phyloP scores from a whole-genome alignment of 164 flowering plant genomes.

The Magnolia officinalis region DNA sequence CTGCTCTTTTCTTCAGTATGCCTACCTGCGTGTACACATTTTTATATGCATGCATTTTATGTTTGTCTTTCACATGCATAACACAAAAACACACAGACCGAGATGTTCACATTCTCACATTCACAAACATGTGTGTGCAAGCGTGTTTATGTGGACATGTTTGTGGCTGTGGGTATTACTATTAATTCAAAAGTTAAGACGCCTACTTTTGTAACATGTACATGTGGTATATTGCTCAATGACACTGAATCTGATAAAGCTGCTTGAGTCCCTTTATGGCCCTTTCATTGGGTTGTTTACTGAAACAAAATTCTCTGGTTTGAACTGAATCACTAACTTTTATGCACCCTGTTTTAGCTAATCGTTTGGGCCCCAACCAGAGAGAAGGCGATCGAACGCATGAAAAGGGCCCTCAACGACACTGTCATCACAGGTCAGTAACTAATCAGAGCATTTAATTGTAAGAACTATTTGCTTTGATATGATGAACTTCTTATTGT shows the following conservation, averaged over 20 bases:
- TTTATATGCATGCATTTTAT: not conserved
- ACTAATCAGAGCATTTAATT: not conserved
- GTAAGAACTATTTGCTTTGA: not conserved
- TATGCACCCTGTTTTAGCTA: slow-evolving; percentile 45
- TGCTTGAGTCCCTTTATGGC: not conserved
- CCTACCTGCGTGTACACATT: not conserved
- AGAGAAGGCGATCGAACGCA: slow-evolving; percentile 91
- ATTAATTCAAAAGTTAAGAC: not conserved
- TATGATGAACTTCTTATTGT: no score
- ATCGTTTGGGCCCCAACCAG: slow-evolving; percentile 99
- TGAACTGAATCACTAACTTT: slow-evolving; percentile 3
- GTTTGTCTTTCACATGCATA: not conserved
- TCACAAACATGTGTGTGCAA: not conserved
- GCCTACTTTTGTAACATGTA: not conserved
- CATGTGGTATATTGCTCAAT: not conserved
- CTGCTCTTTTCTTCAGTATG: slow-evolving; percentile 3
- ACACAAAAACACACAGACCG: not conserved
- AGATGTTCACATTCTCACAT: not conserved
- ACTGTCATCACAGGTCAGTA: slow-evolving; percentile 71
- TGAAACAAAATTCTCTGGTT: not conserved
- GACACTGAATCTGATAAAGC: not conserved
- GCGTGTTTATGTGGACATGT: not conserved
- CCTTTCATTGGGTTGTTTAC: not conserved
- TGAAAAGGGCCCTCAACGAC: slow-evolving; percentile 96
- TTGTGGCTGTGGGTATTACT: not conserved